Conservation (phyloP, 176 grass and related monocot genomes). For the Elaeis guineensis region DNA sequence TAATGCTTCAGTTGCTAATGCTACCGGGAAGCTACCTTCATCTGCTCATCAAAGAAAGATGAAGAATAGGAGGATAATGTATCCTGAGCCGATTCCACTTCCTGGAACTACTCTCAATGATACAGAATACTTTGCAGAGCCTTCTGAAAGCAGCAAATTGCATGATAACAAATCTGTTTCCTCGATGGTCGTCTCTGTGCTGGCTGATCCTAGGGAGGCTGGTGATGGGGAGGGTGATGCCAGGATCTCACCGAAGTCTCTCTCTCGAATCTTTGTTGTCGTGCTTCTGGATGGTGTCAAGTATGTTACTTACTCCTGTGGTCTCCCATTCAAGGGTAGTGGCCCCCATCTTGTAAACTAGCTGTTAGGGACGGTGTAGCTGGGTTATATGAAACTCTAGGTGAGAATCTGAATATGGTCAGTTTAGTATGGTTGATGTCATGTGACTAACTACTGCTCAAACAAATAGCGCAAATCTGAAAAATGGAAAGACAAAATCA, state of each 20-base stretch:
- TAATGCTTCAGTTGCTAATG: conserved; percentile 47
- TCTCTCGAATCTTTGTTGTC: conserved; percentile 87
- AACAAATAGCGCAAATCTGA: too few relatives aligned
- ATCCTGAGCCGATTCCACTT: conserved; percentile 66
- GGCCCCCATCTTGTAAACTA: conserved; percentile 76
- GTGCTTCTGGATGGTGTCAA: conserved; percentile 83
- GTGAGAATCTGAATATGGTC: too few relatives aligned
- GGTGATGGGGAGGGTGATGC: conserved; percentile 67
- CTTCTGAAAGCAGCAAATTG: conserved; percentile 62
- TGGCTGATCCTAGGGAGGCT: conserved; percentile 89
- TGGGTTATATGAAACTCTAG: too few relatives aligned
- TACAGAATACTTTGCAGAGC: conserved; percentile 42
- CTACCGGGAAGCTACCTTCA: conserved; percentile 39
- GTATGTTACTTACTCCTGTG: conserved; percentile 97
- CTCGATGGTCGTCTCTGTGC: conserved; percentile 71
- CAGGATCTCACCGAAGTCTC: conserved; percentile 50
- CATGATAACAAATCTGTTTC: conserved; percentile 61
- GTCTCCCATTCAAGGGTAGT: conserved; percentile 72
- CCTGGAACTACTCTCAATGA: conserved; percentile 55
- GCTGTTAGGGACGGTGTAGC: too few relatives aligned
- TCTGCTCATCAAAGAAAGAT: conserved; percentile 34
- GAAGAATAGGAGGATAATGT: conserved; percentile 77
- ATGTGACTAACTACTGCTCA: too few relatives aligned
- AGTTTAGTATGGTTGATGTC: too few relatives aligned
- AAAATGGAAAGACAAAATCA: too few relatives aligned